These are phyloP conservation scores for Phylloporus sp. DNA, from an alignment of 768 basidiomycete genomes.

Conservation along the genomic window DNA sequence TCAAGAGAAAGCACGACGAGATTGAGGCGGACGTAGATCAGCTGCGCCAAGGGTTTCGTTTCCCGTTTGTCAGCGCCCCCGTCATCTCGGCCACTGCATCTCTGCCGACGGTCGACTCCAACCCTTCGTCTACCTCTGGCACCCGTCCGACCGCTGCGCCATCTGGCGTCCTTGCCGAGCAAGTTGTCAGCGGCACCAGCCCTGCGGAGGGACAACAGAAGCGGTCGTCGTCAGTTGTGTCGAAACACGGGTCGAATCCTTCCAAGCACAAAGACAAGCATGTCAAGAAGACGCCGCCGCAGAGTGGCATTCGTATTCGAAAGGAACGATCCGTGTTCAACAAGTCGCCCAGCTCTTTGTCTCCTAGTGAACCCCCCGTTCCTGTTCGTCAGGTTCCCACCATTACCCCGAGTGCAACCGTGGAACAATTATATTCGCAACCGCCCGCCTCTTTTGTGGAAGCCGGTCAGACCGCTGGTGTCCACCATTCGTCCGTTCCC, in stretches of 20 bases:
- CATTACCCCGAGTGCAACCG: slow-evolving; percentile 7
- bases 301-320: slow-evolving; percentile 45
- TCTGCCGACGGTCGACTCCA: background rate
- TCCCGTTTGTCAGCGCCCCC: slow-evolving; percentile 40
- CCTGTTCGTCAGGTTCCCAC: slow-evolving; percentile 8
- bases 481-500: slow-evolving; percentile 4
- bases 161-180: background rate
- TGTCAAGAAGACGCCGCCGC: slow-evolving; percentile 37
- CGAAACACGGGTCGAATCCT: slow-evolving; percentile 15
- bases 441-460: slow-evolving; percentile 9
- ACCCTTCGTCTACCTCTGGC: background rate
- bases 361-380: slow-evolving; percentile 7
- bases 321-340: slow-evolving; percentile 28
- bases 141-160: background rate
- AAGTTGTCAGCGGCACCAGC: background rate
- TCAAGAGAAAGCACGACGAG: slow-evolving; percentile 43
- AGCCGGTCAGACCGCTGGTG: slow-evolving; percentile 1
- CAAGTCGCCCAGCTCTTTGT: too few relatives aligned
- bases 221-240: slow-evolving; percentile 3
- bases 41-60: slow-evolving; percentile 32
- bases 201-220: slow-evolving; percentile 16
- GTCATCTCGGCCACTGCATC: slow-evolving; percentile 20
- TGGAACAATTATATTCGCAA: slow-evolving; percentile 14
- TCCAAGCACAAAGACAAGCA: slow-evolving; percentile 38
- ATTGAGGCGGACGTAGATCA: slow-evolving; percentile 33